Base-by-base conservation (phyloP, 805 yeast species). In the Ogataea nonfermentans region DNA sequence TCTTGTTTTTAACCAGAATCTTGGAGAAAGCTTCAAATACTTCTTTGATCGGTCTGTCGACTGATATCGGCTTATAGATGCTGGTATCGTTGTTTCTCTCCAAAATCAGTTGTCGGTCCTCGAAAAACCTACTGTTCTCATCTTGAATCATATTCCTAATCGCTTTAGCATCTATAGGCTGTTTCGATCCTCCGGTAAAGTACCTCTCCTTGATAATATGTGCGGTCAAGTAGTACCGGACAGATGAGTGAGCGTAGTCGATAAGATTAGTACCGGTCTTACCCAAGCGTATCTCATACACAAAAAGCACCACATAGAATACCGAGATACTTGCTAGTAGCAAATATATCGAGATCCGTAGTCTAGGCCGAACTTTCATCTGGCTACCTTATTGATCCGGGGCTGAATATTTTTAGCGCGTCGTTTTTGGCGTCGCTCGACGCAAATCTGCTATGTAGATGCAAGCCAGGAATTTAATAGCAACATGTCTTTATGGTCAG, bases 61-160 rank as follows among this genome's bases (percentile, higher is more conserved):
- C 29, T 13, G 27, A 11, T n/a, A 47, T 37, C 16, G 35, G 39
- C n/a, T 41, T 29, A 9, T 46, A 32, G 11, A 8, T 9, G 9
- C 6, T 23, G 17, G 29, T 12, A 24, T 33, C 33, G 6, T 13
- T n/a, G 4, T 17, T 28, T 6, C 13, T 28, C 19, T 30, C 28
- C 11, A 45, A 29, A 12, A 30, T 15, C 15, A 41, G 4, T 33
- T 39, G 33, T 9, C 53, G 34, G 20, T 48, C 43, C 13, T 36
- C 39, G 4, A 38, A 4, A 22, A 35, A 44, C 32, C 32, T 49
- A 9, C 39, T 41, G 23, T 37, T 32, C 11, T 50, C 54, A 7
- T 30, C 40, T 16, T 41, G 41, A 6, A 49, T 17, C 34, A 49
- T 28, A 4, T 43, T 45, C 9, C 54, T 36, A 11, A 47, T 45